A percentile compares a stretch with the other conserved stretches of the same genome.
Conservation (phyloP, 148 eudicot genomes). For the Cornus suecica region DNA sequence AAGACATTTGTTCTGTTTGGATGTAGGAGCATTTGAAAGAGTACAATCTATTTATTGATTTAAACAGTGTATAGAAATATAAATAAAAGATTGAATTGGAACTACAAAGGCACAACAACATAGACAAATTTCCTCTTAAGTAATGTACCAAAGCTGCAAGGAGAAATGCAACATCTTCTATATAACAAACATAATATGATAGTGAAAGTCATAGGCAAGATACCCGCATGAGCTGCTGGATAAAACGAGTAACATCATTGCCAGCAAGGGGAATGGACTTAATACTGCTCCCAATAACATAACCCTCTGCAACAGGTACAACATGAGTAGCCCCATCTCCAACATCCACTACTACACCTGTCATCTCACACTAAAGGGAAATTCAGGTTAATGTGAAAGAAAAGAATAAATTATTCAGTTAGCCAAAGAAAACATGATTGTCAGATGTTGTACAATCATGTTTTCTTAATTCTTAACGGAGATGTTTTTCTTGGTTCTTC, state of each 20-base stretch:
- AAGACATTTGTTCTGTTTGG: neutral
- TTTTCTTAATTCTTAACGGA: too few species aligned
- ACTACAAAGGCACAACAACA: conserved; percentile 1
- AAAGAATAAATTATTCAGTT: neutral
- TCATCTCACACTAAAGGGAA: conserved; percentile 87
- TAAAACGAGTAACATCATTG: conserved; percentile 79
- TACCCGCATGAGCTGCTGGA: conserved; percentile 93
- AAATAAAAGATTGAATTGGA: neutral
- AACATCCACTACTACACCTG: conserved; percentile 98
- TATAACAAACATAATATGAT: neutral
- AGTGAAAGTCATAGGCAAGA: neutral
- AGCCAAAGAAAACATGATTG: neutral
- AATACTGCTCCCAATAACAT: conserved; percentile 97
- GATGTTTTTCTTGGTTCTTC: too few species aligned
- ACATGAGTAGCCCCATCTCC: conserved; percentile 98
- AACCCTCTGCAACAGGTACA: conserved; percentile 98
- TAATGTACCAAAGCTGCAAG: neutral
- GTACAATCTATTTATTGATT: neutral
- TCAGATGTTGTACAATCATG: neutral
- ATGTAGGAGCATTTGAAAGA: neutral
- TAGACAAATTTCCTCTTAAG: neutral
- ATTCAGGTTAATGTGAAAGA: conserved; percentile 29
- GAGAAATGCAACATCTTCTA: too few species aligned
- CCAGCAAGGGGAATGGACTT: conserved; percentile 89
- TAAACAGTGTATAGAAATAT: neutral